Evolutionary conservation across 108 stramenopile species (phyloP), one percentile per base, ranked within the genome.

Genomic region (Cyclotella baltica): DNA sequence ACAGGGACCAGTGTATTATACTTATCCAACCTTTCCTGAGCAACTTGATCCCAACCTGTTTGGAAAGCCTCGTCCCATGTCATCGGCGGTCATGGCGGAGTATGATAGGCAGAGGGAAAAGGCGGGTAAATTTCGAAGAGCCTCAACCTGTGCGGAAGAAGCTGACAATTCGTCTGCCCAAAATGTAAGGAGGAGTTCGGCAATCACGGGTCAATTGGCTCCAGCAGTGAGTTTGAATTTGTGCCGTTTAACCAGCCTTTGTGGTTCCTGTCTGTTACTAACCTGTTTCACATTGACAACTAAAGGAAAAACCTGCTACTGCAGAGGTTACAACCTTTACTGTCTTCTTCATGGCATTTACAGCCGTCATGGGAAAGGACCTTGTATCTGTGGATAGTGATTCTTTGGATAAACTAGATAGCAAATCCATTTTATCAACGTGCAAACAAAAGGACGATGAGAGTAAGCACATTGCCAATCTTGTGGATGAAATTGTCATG

Each of bases 41-140:
- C 85, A n/a, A n/a, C n/a, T 95, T 22, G 71, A 88, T 9, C 73
- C 85, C 18, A 85, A 87, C 3, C 67, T 91, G 19, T 95, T 95
- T 83, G 89, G 89, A n/a, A 76, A 27, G 0, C 89, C 94, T 22
- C 88, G 90, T 37, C 92, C 92, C 11, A 70, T 95, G 62, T 89
- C 94, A 1, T 84, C 90, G n/a, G 94, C 91, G 25, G 91, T 95
- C 19, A 86, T 88, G 67, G 92, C 90, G 3, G 94, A 95, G 70
- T 94, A 90, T 67, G 93, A 94, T 75, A 87, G 93, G 20, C 93
- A 94, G 71, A 86, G 86, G 53, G 91, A 94, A 61, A 91, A 92
- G 70, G 90, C 91, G 6, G 93, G 89, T 18, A 88, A 87, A 68
- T 94, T 94, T 71, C 85, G 89, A 40, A 80, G 89, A 62, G 53